Evolutionary conservation across 139 green algal species (phyloP).

Genomic region (Mychonastes homosphaera): DNA sequence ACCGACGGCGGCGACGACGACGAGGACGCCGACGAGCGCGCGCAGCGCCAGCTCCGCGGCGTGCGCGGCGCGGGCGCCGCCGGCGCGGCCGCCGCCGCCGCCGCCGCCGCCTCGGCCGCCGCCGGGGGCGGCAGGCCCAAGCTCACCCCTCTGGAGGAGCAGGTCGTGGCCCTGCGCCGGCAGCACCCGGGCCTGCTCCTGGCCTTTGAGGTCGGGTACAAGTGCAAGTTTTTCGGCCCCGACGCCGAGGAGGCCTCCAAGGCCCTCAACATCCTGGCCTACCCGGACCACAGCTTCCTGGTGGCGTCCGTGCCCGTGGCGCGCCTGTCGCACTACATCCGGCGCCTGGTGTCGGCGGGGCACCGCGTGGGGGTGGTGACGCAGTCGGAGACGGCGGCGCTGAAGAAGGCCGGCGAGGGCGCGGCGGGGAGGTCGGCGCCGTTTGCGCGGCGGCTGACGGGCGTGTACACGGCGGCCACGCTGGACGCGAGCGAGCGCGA

Average conservation of each 20-base stretch:
- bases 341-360: conserved; percentile 67
- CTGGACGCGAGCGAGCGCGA: conserved; percentile 53
- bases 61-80: neutral
- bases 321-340: conserved; percentile 72
- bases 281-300: conserved; percentile 69
- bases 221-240: conserved; percentile 61
- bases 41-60: conserved; percentile 31
- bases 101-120: neutral
- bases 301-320: conserved; percentile 64
- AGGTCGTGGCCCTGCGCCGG: conserved; percentile 38
- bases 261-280: conserved; percentile 45
- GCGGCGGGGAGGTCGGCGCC: conserved; percentile 43
- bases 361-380: conserved; percentile 67
- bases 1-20: too few species aligned
- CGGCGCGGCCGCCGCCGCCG: neutral
- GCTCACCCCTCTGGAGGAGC: conserved; percentile 59
- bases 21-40: conserved; percentile 8
- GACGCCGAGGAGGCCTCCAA: conserved; percentile 55
- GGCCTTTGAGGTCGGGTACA: conserved; percentile 60
- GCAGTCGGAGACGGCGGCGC: conserved; percentile 69
- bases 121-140: conserved; percentile 21
- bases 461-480: conserved; percentile 76
- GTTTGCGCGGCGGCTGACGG: conserved; percentile 69
- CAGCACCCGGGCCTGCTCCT: conserved; percentile 60
- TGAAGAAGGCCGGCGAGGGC: conserved; percentile 68